phyloP scores from a whole-genome alignment of 2,329 filamentous ascomycete genomes.

The Hypoxylon sp. region DNA sequence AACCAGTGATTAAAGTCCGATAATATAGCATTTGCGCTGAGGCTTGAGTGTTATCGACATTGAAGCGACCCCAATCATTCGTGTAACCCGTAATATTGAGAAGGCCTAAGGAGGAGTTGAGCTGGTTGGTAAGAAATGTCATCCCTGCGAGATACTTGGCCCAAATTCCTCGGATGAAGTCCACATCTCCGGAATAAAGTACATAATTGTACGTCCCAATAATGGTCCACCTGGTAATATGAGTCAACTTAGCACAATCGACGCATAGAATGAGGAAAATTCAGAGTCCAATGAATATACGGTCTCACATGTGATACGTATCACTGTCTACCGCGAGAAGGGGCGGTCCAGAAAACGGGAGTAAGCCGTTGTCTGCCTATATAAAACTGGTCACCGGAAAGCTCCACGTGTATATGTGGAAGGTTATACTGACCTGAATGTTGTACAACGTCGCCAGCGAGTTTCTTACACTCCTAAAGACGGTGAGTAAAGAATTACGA shows the following conservation, averaged over 20 bases:
- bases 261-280: constrained; percentile 9
- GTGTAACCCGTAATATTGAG: constrained; percentile 45
- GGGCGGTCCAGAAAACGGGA: constrained; percentile 51
- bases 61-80: constrained; percentile 52
- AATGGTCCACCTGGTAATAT: constrained; percentile 59
- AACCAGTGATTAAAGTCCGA: constrained; percentile 67
- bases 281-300: neutral
- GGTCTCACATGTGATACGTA: constrained; percentile 54
- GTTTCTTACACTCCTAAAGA: constrained; percentile 60
- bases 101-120: constrained; percentile 47
- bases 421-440: constrained; percentile 48
- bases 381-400: constrained; percentile 22
- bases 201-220: constrained; percentile 73
- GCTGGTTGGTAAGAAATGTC: constrained; percentile 47
- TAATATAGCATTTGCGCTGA: constrained; percentile 59
- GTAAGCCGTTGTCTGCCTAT: constrained; percentile 43
- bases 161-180: constrained; percentile 65
- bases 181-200: constrained; percentile 67
- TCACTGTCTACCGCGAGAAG: constrained; percentile 47
- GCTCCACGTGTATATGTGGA: constrained; percentile 8
- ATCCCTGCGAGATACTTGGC: constrained; percentile 64
- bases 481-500: constrained; percentile 33
- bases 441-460: constrained; percentile 60
- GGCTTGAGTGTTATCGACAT: constrained; percentile 45
- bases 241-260: constrained; percentile 10